Evolutionary conservation across 139 green algal species (phyloP).

Genomic region (Coccomyxa sp.): DNA sequence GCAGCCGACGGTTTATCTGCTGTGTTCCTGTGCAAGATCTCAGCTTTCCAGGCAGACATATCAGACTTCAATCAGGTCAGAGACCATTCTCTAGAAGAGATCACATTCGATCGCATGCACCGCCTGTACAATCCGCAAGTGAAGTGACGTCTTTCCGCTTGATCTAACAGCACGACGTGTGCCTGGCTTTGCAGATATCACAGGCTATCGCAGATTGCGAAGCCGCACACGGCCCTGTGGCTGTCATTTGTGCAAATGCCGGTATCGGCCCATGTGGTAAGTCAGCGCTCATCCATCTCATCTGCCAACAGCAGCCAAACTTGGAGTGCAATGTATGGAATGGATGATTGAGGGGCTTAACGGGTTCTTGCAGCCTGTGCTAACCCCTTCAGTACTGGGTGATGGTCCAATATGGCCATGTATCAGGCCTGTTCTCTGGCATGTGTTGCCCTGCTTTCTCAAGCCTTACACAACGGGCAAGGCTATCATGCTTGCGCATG

Average conservation of each 20-base stretch:
- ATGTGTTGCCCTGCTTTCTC: not conserved
- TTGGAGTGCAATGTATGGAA: not conserved
- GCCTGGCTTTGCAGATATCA: slow-evolving; percentile 1
- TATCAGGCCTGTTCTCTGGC: not conserved
- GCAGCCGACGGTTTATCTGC: not conserved
- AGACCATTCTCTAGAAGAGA: too few relatives aligned
- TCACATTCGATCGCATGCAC: not conserved
- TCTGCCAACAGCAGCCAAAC: too few relatives aligned
- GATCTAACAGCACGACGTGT: not conserved
- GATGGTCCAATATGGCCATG: not conserved
- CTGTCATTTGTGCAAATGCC: not conserved
- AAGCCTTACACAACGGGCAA: not conserved
- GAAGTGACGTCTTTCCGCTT: not conserved
- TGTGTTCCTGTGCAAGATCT: not conserved
- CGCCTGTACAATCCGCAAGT: not conserved
- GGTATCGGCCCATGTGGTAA: not conserved
- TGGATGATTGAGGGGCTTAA: not conserved
- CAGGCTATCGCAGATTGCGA: not conserved
- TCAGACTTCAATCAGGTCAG: not conserved
- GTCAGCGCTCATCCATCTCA: not conserved
- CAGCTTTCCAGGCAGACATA: not conserved
- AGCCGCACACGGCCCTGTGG: not conserved
- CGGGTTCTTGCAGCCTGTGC: not conserved
- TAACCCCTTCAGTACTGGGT: not conserved
- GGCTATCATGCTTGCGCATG: not conserved